Evolutionary conservation across 176 grass and related monocot species (phyloP).

Genomic region (Oropetium thomaeum): DNA sequence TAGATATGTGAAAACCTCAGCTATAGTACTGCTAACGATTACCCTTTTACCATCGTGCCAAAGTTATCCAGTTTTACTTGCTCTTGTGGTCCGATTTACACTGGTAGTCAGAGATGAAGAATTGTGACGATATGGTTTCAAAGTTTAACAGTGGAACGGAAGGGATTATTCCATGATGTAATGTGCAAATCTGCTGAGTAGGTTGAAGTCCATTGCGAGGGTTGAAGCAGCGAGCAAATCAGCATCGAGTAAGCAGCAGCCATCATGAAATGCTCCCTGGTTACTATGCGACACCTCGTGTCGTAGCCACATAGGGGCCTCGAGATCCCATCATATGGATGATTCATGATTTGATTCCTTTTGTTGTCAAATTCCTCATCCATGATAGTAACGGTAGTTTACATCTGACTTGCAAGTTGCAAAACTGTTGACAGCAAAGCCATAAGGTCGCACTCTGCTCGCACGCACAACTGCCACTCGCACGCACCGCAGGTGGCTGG

Average conservation of each 20-base stretch:
- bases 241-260: neutral
- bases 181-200: too few relatives aligned
- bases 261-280: neutral
- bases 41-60: neutral
- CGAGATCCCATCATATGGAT: too few relatives aligned
- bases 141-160: too few relatives aligned
- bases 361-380: neutral
- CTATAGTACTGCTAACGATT: neutral
- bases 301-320: too few relatives aligned
- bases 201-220: neutral
- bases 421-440: neutral
- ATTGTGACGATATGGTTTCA: too few relatives aligned
- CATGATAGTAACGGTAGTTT: neutral
- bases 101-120: neutral
- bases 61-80: slow-evolving; percentile 5
- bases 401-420: neutral
- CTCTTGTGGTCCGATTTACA: neutral
- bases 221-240: neutral
- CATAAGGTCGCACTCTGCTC: too few relatives aligned
- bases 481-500: too few relatives aligned
- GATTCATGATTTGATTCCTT: neutral
- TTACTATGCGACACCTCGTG: neutral
- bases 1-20: neutral
- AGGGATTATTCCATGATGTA: too few relatives aligned
- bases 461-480: too few relatives aligned